Percentiles rank a stretch among this genome's conserved stretches.
Conservation (phyloP, 495 filamentous ascomycete genomes). For the Neohortaea acidophila region DNA sequence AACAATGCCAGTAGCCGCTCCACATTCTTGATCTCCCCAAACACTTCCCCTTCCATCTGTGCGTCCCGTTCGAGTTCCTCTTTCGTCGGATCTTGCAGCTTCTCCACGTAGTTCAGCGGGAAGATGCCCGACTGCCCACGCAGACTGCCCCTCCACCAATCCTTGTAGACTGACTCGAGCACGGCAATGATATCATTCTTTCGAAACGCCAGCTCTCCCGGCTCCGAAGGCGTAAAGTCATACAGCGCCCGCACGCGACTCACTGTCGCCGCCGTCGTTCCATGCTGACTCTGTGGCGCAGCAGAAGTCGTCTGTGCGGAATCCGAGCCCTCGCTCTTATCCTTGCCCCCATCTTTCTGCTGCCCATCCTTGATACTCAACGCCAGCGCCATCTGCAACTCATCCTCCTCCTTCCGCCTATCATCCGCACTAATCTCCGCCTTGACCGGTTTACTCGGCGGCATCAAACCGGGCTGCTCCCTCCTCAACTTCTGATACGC, state of each 20-base stretch:
- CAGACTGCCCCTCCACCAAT: conserved; percentile 97
- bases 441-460: conserved; percentile 86
- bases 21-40: conserved; percentile 96
- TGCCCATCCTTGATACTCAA: conserved; percentile 66
- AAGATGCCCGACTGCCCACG: conserved; percentile 94
- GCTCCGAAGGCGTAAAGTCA: conserved; percentile 86
- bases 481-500: conserved; percentile 78
- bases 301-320: conserved; percentile 28
- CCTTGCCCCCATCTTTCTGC: not conserved
- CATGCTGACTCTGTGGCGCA: conserved; percentile 29
- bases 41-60: conserved; percentile 94
- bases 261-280: conserved; percentile 92
- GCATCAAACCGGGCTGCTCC: conserved; percentile 77
- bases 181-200: conserved; percentile 97
- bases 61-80: conserved; percentile 93
- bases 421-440: conserved; percentile 77
- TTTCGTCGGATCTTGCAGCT: conserved; percentile 80
- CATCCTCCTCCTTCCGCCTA: conserved; percentile 91
- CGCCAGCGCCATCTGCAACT: conserved; percentile 88
- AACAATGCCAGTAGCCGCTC: conserved; percentile 88
- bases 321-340: not conserved
- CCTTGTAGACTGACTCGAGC: conserved; percentile 92
- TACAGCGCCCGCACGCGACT: conserved; percentile 86
- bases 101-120: conserved; percentile 96
- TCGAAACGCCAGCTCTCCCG: conserved; percentile 85